phyloP scores from a whole-genome alignment of 441 rosid species.

The Geranium incanum region DNA sequence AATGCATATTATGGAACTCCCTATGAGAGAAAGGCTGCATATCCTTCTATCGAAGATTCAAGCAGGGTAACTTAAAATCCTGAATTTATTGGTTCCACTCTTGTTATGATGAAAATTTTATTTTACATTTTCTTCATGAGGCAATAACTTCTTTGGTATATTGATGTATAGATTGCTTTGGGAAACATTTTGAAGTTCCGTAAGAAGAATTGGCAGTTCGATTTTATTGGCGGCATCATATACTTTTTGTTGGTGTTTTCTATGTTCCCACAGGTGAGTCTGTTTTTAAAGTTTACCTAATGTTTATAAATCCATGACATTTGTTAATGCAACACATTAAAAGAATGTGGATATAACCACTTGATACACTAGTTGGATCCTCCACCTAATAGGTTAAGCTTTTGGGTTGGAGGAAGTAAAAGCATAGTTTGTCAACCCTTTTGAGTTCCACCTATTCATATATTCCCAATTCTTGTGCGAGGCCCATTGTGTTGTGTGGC shows the following conservation, averaged over 20 bases:
- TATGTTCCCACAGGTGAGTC: constrained; percentile 81
- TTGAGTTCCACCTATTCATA: too few relatives aligned
- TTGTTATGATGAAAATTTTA: constrained; percentile 5
- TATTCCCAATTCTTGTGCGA: too few relatives aligned
- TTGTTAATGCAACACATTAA: background rate
- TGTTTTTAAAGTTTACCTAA: constrained; percentile 16
- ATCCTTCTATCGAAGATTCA: constrained; percentile 95
- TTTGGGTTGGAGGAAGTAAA: too few relatives aligned
- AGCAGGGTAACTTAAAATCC: constrained; percentile 57
- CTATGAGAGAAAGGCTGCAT: constrained; percentile 79
- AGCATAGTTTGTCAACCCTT: too few relatives aligned
- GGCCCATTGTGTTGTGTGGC: too few relatives aligned
- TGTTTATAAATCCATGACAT: constrained; percentile 5
- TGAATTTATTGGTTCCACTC: constrained; percentile 13
- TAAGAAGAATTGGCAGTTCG: constrained; percentile 99
- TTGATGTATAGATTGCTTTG: constrained; percentile 71
- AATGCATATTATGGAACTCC: constrained; percentile 51
- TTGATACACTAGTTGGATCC: too few relatives aligned
- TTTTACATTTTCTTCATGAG: constrained; percentile 11
- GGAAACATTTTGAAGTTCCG: constrained; percentile 98
- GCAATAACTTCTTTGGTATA: constrained; percentile 19
- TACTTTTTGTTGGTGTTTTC: constrained; percentile 88
- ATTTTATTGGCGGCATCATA: constrained; percentile 93
- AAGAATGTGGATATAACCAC: too few relatives aligned
- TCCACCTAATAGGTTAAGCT: too few relatives aligned